Evolutionary conservation across 352 stramenopile species (phyloP).

Genomic region (Pythium rishiriense): DNA sequence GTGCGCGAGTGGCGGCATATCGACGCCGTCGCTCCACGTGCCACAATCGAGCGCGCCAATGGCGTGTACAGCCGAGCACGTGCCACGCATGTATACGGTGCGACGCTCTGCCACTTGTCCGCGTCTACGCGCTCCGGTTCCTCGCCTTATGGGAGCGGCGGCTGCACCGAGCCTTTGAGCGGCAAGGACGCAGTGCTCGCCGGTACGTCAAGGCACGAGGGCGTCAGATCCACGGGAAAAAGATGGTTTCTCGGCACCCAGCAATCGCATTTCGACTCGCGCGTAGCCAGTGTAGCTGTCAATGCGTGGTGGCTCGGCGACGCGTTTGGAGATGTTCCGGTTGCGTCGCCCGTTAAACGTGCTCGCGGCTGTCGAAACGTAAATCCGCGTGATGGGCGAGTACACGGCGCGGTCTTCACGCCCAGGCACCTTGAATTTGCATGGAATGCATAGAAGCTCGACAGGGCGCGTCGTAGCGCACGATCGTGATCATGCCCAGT

Average conservation of each 20-base stretch:
- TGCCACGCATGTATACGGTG: constrained; percentile 5
- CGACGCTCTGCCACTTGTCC: constrained; percentile 1
- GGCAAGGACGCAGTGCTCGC: constrained; percentile 3
- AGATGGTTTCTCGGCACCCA: constrained; percentile 9
- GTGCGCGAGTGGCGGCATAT: neutral
- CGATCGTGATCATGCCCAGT: constrained; percentile 10
- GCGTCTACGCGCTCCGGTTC: constrained; percentile 12
- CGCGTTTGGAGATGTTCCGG: constrained; percentile 18
- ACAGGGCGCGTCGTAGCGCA: constrained; percentile 10
- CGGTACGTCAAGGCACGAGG: neutral
- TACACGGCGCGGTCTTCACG: neutral
- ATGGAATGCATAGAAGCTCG: constrained; percentile 8
- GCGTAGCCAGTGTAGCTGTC: constrained; percentile 2
- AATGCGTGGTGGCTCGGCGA: constrained; percentile 5
- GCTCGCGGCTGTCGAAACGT: constrained; percentile 8
- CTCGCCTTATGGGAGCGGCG: constrained; percentile 12
- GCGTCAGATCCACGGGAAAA: constrained; percentile 9
- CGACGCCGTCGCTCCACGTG: constrained; percentile 9
- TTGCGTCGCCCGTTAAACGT: constrained; percentile 10
- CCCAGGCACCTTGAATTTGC: neutral
- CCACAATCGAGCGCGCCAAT: constrained; percentile 5
- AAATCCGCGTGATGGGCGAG: constrained; percentile 16
- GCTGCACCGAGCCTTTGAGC: constrained; percentile 3
- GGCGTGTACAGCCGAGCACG: constrained; percentile 6
- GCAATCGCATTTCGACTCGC: constrained; percentile 8